Conservation (phyloP, 2,329 filamentous ascomycete genomes). For the Tetracladium maxilliforme region DNA sequence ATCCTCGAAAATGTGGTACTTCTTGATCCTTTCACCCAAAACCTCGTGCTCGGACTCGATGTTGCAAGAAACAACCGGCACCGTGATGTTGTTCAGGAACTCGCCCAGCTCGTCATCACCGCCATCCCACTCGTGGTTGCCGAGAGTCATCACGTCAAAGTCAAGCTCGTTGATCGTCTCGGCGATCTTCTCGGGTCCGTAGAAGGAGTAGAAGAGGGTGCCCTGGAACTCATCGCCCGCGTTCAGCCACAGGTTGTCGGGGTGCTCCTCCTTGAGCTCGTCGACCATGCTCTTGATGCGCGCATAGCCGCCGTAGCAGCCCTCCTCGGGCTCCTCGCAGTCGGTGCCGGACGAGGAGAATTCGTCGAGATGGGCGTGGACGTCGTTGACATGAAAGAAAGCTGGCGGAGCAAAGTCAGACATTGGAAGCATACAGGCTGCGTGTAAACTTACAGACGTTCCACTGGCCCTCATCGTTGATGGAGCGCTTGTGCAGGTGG, state of each 20-base stretch:
- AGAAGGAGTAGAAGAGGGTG: constrained; percentile 52
- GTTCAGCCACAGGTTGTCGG: constrained; percentile 49
- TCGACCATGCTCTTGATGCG: constrained; percentile 47
- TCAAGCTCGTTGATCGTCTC: constrained; percentile 48
- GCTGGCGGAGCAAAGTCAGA: constrained; percentile 14
- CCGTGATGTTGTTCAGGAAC: constrained; percentile 48
- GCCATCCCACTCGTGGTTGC: constrained; percentile 53
- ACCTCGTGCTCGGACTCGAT: constrained; percentile 42
- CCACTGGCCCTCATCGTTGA: constrained; percentile 32
- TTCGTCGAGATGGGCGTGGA: constrained; percentile 52
- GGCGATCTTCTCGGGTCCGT: constrained; percentile 53
- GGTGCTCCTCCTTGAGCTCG: constrained; percentile 36
- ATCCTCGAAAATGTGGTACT: constrained; percentile 48
- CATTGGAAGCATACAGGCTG: not conserved
- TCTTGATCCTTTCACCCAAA: constrained; percentile 48
- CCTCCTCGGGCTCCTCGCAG: constrained; percentile 37
- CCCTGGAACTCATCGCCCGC: constrained; percentile 58
- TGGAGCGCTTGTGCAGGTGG: constrained; percentile 27
- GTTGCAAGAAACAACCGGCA: constrained; percentile 49
- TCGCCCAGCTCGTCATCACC: constrained; percentile 47
- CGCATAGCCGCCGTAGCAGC: constrained; percentile 50
- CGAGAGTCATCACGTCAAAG: constrained; percentile 55
- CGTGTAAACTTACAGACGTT: constrained; percentile 24
- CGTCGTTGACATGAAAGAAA: constrained; percentile 57
- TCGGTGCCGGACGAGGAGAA: constrained; percentile 46